Evolutionary conservation across 495 filamentous ascomycete species (phyloP).

Genomic region (Polyplosphaeria fusca): DNA sequence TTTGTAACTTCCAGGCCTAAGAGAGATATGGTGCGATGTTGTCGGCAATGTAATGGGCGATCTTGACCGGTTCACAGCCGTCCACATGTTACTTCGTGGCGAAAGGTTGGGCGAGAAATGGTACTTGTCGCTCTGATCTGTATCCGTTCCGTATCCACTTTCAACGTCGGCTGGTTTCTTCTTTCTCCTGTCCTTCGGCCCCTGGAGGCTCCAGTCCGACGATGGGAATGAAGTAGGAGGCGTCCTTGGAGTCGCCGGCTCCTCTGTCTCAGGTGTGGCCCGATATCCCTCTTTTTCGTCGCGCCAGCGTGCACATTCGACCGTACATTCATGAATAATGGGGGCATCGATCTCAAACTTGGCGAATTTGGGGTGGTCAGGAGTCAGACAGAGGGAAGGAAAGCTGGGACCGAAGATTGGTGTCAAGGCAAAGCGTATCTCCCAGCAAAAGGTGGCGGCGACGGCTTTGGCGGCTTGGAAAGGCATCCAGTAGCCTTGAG

Average conservation of each 20-base stretch:
- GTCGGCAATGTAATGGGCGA: slow-evolving; percentile 5
- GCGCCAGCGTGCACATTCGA: slow-evolving; percentile 46
- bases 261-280: neutral
- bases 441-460: slow-evolving; percentile 80
- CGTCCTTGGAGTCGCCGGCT: neutral
- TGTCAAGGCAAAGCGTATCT: slow-evolving; percentile 78
- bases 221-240: neutral
- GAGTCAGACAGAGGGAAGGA: slow-evolving; percentile 63
- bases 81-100: slow-evolving; percentile 24
- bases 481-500: slow-evolving; percentile 93
- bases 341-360: slow-evolving; percentile 64
- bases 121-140: slow-evolving; percentile 23
- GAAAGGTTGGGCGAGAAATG: slow-evolving; percentile 30
- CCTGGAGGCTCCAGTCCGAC: neutral
- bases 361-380: slow-evolving; percentile 54
- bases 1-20: neutral
- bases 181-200: neutral
- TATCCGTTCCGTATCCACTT: slow-evolving; percentile 27
- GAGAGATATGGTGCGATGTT: neutral
- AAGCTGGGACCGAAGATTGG: slow-evolving; percentile 86
- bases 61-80: slow-evolving; percentile 24
- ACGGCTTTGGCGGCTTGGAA: slow-evolving; percentile 78
- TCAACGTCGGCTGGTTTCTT: slow-evolving; percentile 18
- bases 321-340: slow-evolving; percentile 56
- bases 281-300: neutral